phyloP scores from a whole-genome alignment of 148 eudicot species.

The Pharnaceum exiguum region DNA sequence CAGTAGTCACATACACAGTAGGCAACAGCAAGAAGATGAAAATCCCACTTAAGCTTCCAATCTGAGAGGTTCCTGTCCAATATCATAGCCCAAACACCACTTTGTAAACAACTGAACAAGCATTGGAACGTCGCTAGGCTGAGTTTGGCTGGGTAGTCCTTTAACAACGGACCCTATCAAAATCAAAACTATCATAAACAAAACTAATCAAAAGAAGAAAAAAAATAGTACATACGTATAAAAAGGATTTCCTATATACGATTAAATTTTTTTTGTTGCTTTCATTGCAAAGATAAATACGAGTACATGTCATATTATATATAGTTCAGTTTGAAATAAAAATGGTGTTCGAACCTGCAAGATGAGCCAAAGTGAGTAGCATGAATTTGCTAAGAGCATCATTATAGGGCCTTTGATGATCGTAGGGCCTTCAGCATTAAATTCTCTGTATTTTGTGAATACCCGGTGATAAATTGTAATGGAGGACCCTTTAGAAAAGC shows the following conservation, averaged over 20 bases:
- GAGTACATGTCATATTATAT: neutral
- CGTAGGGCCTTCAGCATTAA: neutral
- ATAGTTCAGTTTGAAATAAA: neutral
- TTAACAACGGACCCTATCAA: slow-evolving; percentile 37
- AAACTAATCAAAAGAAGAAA: neutral
- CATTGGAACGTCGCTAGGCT: slow-evolving; percentile 36
- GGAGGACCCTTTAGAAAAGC: slow-evolving; percentile 16
- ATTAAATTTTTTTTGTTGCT: too few relatives aligned
- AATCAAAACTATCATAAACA: too few relatives aligned
- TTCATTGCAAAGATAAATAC: too few relatives aligned
- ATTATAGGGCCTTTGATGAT: slow-evolving; percentile 12
- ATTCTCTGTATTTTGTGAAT: neutral
- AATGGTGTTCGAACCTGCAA: slow-evolving; percentile 7
- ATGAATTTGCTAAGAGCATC: slow-evolving; percentile 9
- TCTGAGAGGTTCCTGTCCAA: slow-evolving; percentile 28
- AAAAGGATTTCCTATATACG: neutral
- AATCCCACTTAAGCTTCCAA: slow-evolving; percentile 50
- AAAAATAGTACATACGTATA: neutral
- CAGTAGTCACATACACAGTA: slow-evolving; percentile 34
- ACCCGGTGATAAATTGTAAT: neutral
- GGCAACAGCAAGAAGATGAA: slow-evolving; percentile 33
- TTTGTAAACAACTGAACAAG: slow-evolving; percentile 31
- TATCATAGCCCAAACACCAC: slow-evolving; percentile 19
- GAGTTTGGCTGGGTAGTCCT: slow-evolving; percentile 32
- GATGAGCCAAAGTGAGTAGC: slow-evolving; percentile 19